Conservation (phyloP, 23 red algal genomes). For the Pyropia yezoensis region DNA sequence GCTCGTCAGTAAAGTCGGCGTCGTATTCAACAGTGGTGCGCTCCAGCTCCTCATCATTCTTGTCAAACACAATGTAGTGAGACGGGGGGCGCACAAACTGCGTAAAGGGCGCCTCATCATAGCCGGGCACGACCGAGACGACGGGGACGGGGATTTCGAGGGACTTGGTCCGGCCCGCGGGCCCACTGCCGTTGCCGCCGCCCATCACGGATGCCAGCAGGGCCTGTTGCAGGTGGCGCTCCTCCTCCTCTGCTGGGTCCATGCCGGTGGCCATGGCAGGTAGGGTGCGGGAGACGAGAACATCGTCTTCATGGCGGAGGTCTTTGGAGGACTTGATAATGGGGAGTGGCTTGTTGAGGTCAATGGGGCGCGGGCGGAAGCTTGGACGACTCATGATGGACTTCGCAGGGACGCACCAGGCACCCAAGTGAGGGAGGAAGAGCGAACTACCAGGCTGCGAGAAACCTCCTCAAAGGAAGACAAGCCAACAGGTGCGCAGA, state of each 20-base stretch:
- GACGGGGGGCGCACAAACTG: conserved; percentile 19
- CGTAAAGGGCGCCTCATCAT: neutral
- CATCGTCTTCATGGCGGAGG: conserved; percentile 72
- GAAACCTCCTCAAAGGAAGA: no score
- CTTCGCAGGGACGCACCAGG: neutral
- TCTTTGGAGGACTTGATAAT: conserved; percentile 57
- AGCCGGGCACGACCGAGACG: conserved; percentile 14
- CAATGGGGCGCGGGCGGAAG: conserved; percentile 94
- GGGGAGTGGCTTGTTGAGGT: conserved; percentile 71
- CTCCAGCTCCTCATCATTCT: conserved; percentile 59
- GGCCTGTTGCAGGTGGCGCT: conserved; percentile 91
- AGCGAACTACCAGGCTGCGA: no score
- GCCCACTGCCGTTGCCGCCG: neutral
- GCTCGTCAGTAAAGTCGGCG: conserved; percentile 54
- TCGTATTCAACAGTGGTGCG: conserved; percentile 71
- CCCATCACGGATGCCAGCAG: conserved; percentile 68
- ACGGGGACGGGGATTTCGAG: conserved; percentile 87
- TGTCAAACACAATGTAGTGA: conserved; percentile 61
- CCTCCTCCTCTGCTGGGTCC: conserved; percentile 71
- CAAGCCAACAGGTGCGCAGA: no score
- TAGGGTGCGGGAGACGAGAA: conserved; percentile 75
- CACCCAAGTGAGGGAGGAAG: no score
- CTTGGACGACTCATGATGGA: conserved; percentile 40
- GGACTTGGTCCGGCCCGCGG: conserved; percentile 19
- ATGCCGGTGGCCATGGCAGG: conserved; percentile 82